Conservation (phyloP, 495 filamentous ascomycete genomes). For the Penicillium roqueforti region DNA sequence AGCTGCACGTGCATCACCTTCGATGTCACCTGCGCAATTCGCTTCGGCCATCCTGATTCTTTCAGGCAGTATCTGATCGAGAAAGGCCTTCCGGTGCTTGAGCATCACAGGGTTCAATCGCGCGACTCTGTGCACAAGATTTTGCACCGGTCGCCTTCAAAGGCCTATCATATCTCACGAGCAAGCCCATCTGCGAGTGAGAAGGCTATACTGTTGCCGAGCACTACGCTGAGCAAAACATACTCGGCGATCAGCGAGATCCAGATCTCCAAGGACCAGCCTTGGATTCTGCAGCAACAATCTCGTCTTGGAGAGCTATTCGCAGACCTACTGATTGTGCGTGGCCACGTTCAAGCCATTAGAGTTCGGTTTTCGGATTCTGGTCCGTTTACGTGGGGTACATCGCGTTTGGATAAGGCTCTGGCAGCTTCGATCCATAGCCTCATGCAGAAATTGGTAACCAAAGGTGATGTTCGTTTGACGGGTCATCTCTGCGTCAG, state of each 20-base stretch:
- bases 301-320: slow-evolving; percentile 61
- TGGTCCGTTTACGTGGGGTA: slow-evolving; percentile 45
- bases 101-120: slow-evolving; percentile 54
- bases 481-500: slow-evolving; percentile 70
- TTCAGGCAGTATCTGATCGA: slow-evolving; percentile 54
- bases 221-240: slow-evolving; percentile 48
- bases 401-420: slow-evolving; percentile 48
- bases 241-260: slow-evolving; percentile 51
- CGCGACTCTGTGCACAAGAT: slow-evolving; percentile 52
- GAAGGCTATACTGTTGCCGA: slow-evolving; percentile 54
- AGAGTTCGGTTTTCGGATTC: slow-evolving; percentile 50
- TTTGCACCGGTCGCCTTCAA: slow-evolving; percentile 47
- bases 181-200: slow-evolving; percentile 47
- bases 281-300: slow-evolving; percentile 69
- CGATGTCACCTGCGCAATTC: slow-evolving; percentile 41
- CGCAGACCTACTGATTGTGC: slow-evolving; percentile 62
- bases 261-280: slow-evolving; percentile 49
- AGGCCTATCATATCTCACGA: slow-evolving; percentile 59
- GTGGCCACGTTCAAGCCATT: slow-evolving; percentile 58
- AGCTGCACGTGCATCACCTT: slow-evolving; percentile 59
- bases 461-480: slow-evolving; percentile 41
- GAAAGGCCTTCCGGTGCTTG: slow-evolving; percentile 54
- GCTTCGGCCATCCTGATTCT: slow-evolving; percentile 52
- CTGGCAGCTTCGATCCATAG: slow-evolving; percentile 55
- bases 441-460: slow-evolving; percentile 57